Percentiles rank a stretch among this genome's conserved stretches.
These are phyloP conservation scores for Pisolithus tinctorius DNA, from an alignment of 768 basidiomycete genomes.

Conservation along the genomic window DNA sequence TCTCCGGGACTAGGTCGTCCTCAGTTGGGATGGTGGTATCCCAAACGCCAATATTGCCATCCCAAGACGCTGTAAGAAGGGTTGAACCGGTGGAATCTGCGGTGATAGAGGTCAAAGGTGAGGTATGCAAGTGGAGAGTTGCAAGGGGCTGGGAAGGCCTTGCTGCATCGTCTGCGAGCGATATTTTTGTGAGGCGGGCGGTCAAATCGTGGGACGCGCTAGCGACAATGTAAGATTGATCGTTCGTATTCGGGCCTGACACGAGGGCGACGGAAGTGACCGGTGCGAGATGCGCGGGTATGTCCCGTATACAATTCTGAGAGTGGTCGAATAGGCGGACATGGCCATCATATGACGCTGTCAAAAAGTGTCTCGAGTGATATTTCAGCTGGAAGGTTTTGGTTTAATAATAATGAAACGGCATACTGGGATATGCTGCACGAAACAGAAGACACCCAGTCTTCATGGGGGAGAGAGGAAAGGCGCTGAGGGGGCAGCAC, in stretches of 20 bases:
- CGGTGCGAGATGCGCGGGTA: constrained; percentile 54
- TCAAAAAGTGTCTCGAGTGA: constrained; percentile 54
- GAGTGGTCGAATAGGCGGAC: constrained; percentile 71
- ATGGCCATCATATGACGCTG: constrained; percentile 76
- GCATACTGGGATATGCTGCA: constrained; percentile 35
- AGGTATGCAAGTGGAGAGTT: constrained; percentile 78
- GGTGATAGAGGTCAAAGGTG: constrained; percentile 67
- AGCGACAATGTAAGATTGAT: constrained; percentile 40
- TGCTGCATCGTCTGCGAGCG: constrained; percentile 10
- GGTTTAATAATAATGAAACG: not conserved
- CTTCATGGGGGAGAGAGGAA: constrained; percentile 76
- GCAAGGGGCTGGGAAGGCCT: constrained; percentile 34
- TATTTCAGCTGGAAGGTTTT: not conserved
- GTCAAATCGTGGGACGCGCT: constrained; percentile 78
- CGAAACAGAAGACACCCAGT: constrained; percentile 87
- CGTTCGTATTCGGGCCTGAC: constrained; percentile 25
- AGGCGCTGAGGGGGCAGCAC: constrained; percentile 82
- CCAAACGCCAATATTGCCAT: constrained; percentile 80
- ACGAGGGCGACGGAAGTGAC: constrained; percentile 60
- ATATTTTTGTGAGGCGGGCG: constrained; percentile 45
- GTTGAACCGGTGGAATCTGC: constrained; percentile 49
- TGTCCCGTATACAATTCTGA: constrained; percentile 45
- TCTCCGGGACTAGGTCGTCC: constrained; percentile 48
- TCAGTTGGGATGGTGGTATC: constrained; percentile 51
- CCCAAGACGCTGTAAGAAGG: constrained; percentile 84